Percentiles rank a stretch among this genome's conserved stretches.
Conservation (phyloP, 192 early-diverging fungal species). For the Obelidium mucronatum region DNA sequence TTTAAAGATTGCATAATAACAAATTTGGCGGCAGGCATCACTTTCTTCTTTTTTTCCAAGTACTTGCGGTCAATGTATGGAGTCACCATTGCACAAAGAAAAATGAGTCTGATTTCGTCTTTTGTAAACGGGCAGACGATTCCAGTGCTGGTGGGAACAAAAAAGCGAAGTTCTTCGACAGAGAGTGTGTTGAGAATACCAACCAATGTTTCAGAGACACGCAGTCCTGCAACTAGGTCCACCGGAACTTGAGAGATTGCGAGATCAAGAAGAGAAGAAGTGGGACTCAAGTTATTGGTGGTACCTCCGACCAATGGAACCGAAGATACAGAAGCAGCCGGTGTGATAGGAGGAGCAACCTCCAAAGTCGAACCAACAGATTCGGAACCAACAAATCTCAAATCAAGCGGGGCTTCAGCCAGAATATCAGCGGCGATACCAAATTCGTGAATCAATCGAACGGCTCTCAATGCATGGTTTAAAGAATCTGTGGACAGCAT, state of each 20-base stretch:
- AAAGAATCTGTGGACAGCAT: slow-evolving; percentile 68
- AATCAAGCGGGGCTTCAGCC: slow-evolving; percentile 1
- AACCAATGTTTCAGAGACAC: slow-evolving; percentile 18
- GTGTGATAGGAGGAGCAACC: not conserved
- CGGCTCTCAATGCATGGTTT: slow-evolving; percentile 1
- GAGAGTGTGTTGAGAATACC: not conserved
- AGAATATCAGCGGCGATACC: slow-evolving; percentile 17
- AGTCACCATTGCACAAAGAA: slow-evolving; percentile 24
- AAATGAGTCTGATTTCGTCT: slow-evolving; percentile 38
- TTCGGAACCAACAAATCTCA: slow-evolving; percentile 14
- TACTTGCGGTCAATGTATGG: slow-evolving; percentile 27
- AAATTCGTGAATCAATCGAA: slow-evolving; percentile 36
- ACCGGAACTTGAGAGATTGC: not conserved
- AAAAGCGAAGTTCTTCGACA: not conserved
- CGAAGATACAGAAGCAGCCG: not conserved
- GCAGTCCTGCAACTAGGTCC: slow-evolving; percentile 16
- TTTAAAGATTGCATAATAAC: slow-evolving; percentile 44
- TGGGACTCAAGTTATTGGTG: not conserved
- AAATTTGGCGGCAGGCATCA: slow-evolving; percentile 33
- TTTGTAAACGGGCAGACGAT: not conserved
- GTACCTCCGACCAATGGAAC: not conserved
- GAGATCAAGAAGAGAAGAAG: not conserved
- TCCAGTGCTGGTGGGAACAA: not conserved
- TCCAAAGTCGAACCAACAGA: not conserved
- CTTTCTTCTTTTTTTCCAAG: slow-evolving; percentile 46